Evolutionary conservation across 2,329 filamentous ascomycete genomes (phyloP), one percentile per base, ranked within the genome.

Genomic region (Zalaria sp.): DNA sequence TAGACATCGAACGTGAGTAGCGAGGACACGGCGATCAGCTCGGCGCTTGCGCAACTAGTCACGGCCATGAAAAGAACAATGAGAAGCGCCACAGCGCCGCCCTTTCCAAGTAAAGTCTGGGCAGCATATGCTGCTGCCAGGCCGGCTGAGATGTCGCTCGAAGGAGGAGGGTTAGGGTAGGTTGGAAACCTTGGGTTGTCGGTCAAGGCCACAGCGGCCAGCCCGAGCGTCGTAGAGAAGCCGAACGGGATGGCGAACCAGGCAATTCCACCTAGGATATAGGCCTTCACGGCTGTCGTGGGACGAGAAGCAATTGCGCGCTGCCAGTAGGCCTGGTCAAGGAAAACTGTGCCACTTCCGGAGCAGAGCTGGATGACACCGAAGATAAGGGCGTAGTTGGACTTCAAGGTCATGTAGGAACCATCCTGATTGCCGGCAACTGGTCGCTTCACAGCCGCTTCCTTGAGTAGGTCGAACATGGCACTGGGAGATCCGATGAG

Each of bases 191-290:
- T 49, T 4, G 62, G 63, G 26, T 61, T 61, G 45, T 63, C 55
- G 3, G 59, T 63, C n/a, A 69, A 55, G 5, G 65, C 67, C 1
- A 62, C 62, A 1, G 63, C 65, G 10, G 60, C 57, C 2, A 71
- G 57, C 8, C 67, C 67, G 41, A 70, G 53, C 1, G 65, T 67
- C 2, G 67, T 68, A 1, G 64, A 60, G 47, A 67, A 63, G 3
- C 61, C 60, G 38, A 66, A 69, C 0, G 67, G 67, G 11, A 71
- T 67, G 4, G 63, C 67, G 44, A 68, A 68, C 60, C 66, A 69
- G 3, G 64, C 65, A 5, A 71, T 50, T 0, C 66, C 65, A 11
- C 64, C 66, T 3, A 70, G 54, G 27, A 57, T 51, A 35, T 59
- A 59, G 7, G 53, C 63, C 40, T 51, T 53, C 1, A 66, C 59